These are phyloP conservation scores for Penicillium flavigenum DNA, from an alignment of 495 filamentous ascomycete genomes.

Conservation along the genomic window DNA sequence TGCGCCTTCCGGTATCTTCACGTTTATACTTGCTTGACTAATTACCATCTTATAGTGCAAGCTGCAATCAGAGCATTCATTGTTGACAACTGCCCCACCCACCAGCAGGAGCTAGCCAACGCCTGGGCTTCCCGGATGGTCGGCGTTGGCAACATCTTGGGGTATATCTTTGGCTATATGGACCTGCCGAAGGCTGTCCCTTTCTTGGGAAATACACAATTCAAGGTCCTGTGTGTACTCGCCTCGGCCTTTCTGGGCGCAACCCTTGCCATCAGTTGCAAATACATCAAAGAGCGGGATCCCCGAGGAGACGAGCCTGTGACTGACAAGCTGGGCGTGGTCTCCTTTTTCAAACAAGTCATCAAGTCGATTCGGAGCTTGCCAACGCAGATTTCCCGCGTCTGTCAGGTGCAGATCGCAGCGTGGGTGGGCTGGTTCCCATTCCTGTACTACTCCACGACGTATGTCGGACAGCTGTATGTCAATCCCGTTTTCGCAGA, in stretches of 20 bases:
- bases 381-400: slow-evolving; percentile 73
- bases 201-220: slow-evolving; percentile 80
- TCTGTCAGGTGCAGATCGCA: slow-evolving; percentile 85
- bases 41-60: slow-evolving; percentile 58
- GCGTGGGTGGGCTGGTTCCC: slow-evolving; percentile 96
- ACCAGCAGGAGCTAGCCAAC: slow-evolving; percentile 88
- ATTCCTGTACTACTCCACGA: slow-evolving; percentile 90
- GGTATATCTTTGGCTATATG: slow-evolving; percentile 78
- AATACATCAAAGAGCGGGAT: slow-evolving; percentile 72
- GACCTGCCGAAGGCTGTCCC: slow-evolving; percentile 68
- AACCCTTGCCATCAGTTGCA: slow-evolving; percentile 66
- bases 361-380: slow-evolving; percentile 72
- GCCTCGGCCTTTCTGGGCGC: slow-evolving; percentile 65
- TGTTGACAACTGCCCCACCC: slow-evolving; percentile 81
- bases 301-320: slow-evolving; percentile 65
- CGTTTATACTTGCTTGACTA: slow-evolving; percentile 2
- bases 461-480: slow-evolving; percentile 87
- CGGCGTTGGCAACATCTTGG: slow-evolving; percentile 82
- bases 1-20: slow-evolving; percentile 36
- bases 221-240: slow-evolving; percentile 83
- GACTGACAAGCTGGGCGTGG: slow-evolving; percentile 58
- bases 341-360: slow-evolving; percentile 75
- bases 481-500: slow-evolving; percentile 73
- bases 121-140: slow-evolving; percentile 80
- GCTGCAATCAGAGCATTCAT: slow-evolving; percentile 87